These are phyloP conservation scores for Solanum tacnaense DNA, from an alignment of 257 asterid genomes.

Conservation along the genomic window DNA sequence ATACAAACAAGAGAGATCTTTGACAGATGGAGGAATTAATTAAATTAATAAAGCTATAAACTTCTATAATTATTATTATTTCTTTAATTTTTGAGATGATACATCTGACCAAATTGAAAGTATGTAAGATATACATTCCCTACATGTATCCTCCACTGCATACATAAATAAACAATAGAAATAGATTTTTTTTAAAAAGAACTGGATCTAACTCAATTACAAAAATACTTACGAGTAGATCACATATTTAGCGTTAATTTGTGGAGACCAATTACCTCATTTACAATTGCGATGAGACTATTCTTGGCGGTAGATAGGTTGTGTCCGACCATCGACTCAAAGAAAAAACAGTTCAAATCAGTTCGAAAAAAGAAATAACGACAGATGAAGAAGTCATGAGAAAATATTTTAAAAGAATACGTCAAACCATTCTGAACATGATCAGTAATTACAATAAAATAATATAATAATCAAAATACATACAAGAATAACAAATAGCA, in stretches of 20 bases:
- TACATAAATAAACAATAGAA: not conserved
- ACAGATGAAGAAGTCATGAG: too few relatives aligned
- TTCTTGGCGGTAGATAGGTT: not conserved
- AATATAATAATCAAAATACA: too few relatives aligned
- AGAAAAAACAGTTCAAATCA: too few relatives aligned
- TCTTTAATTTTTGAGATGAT: not conserved
- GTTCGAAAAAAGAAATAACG: not conserved
- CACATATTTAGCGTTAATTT: not conserved
- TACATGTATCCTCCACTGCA: not conserved
- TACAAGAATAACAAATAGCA: too few relatives aligned
- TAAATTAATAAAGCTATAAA: not conserved
- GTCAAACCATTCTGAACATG: not conserved
- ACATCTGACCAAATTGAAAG: not conserved
- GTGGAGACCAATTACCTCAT: not conserved
- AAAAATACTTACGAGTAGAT: not conserved
- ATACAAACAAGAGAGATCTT: not conserved
- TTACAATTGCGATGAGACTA: not conserved
- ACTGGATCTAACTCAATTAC: not conserved
- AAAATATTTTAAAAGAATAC: too few relatives aligned
- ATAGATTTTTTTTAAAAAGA: too few relatives aligned
- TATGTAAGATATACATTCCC: not conserved
- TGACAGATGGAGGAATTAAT: not conserved
- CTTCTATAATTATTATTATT: not conserved
- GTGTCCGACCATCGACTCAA: not conserved
- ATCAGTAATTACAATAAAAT: too few relatives aligned